Percentiles rank a stretch among this genome's conserved stretches.
phyloP scores from a whole-genome alignment of 2,329 filamentous ascomycete genomes.

The Calonectria hongkongensis region DNA sequence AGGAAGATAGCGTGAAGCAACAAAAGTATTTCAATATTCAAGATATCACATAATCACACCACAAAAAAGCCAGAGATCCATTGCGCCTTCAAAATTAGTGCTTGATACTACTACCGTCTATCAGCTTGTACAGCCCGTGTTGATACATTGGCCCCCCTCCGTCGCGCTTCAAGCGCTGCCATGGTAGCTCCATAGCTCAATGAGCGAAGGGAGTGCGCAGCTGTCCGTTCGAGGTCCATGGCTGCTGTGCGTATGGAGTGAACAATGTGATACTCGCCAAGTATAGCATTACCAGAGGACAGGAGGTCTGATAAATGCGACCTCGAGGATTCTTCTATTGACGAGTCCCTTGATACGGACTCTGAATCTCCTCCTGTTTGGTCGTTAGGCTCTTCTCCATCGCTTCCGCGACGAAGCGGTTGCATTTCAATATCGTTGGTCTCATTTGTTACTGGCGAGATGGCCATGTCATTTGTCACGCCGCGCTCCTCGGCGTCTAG shows the following conservation, averaged over 20 bases:
- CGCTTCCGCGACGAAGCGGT: constrained; percentile 53
- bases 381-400: constrained; percentile 50
- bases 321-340: constrained; percentile 56
- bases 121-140: constrained; percentile 46
- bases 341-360: constrained; percentile 52
- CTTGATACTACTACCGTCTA: constrained; percentile 44
- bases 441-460: constrained; percentile 60
- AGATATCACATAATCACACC: constrained; percentile 34
- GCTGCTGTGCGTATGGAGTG: constrained; percentile 69
- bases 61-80: constrained; percentile 13
- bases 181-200: constrained; percentile 73
- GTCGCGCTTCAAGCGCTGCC: constrained; percentile 69
- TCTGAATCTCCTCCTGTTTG: constrained; percentile 54
- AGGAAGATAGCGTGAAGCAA: constrained; percentile 82
- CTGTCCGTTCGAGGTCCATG: constrained; percentile 66
- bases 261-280: constrained; percentile 73
- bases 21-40: constrained; percentile 47
- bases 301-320: constrained; percentile 68
- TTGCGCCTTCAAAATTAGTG: constrained; percentile 27
- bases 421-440: constrained; percentile 68
- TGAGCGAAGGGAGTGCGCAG: constrained; percentile 72
- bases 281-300: constrained; percentile 72
- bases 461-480: constrained; percentile 63
- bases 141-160: constrained; percentile 58
- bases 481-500: constrained; percentile 75